Percentiles rank a stretch among this genome's conserved stretches.
Conservation (phyloP, 306 rosid genomes). For the Acacia melanoxylon region DNA sequence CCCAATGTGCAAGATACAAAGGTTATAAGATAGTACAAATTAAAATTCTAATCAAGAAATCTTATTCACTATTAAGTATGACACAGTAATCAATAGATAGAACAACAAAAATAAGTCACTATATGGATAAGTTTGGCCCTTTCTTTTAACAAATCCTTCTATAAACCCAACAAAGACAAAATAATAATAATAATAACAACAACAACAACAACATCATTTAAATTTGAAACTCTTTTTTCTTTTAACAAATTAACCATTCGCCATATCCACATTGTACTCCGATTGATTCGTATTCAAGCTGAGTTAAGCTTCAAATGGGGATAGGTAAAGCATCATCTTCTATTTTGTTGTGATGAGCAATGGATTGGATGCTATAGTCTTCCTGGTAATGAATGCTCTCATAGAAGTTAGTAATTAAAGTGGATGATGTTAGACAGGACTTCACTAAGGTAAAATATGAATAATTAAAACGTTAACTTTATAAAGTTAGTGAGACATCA, state of each 20-base stretch:
- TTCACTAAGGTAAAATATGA: no score
- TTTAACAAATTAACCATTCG: no score
- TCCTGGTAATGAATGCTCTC: not conserved
- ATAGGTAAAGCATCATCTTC: not conserved
- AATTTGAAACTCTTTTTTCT: not conserved
- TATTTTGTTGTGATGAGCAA: not conserved
- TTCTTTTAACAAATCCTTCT: slow-evolving; percentile 8
- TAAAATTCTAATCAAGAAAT: not conserved
- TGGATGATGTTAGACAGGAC: not conserved
- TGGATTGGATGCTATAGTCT: not conserved
- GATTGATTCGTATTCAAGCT: not conserved
- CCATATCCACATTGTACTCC: not conserved
- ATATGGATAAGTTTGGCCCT: slow-evolving; percentile 15
- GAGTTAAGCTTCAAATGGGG: not conserved
- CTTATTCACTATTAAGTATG: not conserved
- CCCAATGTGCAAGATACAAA: not conserved
- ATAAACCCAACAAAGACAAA: not conserved
- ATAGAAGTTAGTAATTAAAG: not conserved
- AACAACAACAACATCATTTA: no score
- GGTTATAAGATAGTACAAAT: not conserved
- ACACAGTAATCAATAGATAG: not conserved
- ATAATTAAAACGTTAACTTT: no score
- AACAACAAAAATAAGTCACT: slow-evolving; percentile 16
- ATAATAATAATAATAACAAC: no score
- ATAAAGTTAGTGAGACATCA: no score